Base-by-base conservation (phyloP, 2,329 filamentous ascomycete genomes). In the Colletotrichum higginsianum region DNA sequence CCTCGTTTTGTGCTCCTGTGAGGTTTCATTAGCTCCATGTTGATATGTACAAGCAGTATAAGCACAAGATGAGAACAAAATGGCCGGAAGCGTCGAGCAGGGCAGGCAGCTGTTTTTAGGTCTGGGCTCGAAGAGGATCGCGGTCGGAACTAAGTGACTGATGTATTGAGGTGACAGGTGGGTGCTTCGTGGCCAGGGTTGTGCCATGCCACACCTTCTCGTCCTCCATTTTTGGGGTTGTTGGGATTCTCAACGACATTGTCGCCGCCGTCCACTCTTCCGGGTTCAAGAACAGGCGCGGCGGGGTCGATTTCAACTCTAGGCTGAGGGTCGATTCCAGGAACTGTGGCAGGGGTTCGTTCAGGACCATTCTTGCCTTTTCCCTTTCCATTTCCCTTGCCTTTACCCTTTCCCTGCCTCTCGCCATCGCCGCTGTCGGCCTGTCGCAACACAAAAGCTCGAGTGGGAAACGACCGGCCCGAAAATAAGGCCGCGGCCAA, bases 61-160 rank as follows among this genome's bases (percentile, higher is more conserved):
- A 71, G 46, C 60, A 30, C 12, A 62, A 58, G 15, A 71, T 65
- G 50, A 38, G 62, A 67, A 53, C 23, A 21, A 62, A 67, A 67
- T 50, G 42, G 61, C 46, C 68, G 46, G 44, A 53, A 15, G 40
- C 26, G 4, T 46, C 7, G 8, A 26, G 21, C 16, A 18, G 38
- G 44, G 30, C 44, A 50, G 30, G 30, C 44, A 38, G 18, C 9
- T 12, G 42, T 38, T 5, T 47, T 56, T 26, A 56, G 30, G 15
- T 8, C 21, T 42, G n/a, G 26, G 21, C 30, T 46, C 18, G 35
- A n/a, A 44, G 35, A 5, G 44, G 23, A 52, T 55, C 15, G 23
- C 44, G 23, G 52, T 55, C 49, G 63, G 52, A 40, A 38, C 35
- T 12, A 60, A 44, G 21, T 30, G 57, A 30, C 44, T 52, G 23